Conservation (phyloP, 306 rosid species). For the Cucurbita ficifolia region DNA sequence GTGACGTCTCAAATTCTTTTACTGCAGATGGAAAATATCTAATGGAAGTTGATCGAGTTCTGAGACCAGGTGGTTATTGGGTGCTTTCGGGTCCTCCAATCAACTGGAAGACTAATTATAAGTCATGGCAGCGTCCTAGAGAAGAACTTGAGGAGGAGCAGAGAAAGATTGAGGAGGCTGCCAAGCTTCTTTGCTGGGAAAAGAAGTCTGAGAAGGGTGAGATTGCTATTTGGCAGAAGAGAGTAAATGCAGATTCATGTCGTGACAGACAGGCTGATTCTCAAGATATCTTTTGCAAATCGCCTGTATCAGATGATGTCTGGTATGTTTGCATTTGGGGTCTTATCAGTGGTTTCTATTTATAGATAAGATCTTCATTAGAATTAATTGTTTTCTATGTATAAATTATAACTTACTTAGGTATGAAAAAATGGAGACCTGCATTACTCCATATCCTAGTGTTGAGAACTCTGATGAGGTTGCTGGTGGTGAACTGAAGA, state of each 20-base stretch:
- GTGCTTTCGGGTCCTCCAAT: slow-evolving; percentile 94
- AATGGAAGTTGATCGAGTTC: slow-evolving; percentile 91
- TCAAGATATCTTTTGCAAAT: slow-evolving; percentile 38
- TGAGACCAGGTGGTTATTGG: slow-evolving; percentile 99
- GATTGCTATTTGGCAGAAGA: slow-evolving; percentile 83
- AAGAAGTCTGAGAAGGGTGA: slow-evolving; percentile 72
- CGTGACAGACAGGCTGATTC: slow-evolving; percentile 50
- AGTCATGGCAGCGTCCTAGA: slow-evolving; percentile 77
- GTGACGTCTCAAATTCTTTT: slow-evolving; percentile 4
- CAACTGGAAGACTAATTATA: slow-evolving; percentile 68
- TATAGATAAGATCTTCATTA: background rate
- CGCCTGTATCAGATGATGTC: slow-evolving; percentile 46
- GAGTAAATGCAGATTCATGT: slow-evolving; percentile 51
- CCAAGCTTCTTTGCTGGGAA: slow-evolving; percentile 94
- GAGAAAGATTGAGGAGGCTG: slow-evolving; percentile 61
- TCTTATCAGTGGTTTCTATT: background rate
- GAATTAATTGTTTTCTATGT: background rate
- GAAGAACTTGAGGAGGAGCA: slow-evolving; percentile 83
- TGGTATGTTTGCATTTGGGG: slow-evolving; percentile 35
- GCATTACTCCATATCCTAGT: slow-evolving; percentile 46
- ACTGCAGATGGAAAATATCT: slow-evolving; percentile 68
- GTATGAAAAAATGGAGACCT: slow-evolving; percentile 84
- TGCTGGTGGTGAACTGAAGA: slow-evolving; percentile 38
- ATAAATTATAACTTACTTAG: slow-evolving; percentile 14
- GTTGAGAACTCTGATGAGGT: slow-evolving; percentile 20